phyloP scores from a whole-genome alignment of 148 eudicot genomes.

The Persicaria maculosa region DNA sequence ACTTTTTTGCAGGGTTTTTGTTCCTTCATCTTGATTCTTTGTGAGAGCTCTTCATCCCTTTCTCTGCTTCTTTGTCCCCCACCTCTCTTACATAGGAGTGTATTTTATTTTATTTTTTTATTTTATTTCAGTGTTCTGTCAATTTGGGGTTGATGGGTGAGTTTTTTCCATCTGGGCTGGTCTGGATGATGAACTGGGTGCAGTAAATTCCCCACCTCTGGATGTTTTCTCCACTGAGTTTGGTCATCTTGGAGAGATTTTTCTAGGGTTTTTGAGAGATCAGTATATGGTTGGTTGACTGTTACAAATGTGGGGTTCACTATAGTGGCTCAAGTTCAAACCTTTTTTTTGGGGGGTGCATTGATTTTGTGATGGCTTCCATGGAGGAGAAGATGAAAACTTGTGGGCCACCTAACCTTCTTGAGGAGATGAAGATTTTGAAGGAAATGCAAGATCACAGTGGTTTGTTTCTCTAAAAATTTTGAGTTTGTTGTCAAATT shows the following conservation, averaged over 20 bases:
- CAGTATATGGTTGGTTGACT: not conserved
- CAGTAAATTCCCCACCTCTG: not conserved
- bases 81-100: not conserved
- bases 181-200: slow-evolving; percentile 8
- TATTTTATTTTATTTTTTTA: not conserved
- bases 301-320: not conserved
- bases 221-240: not conserved
- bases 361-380: slow-evolving; percentile 34
- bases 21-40: slow-evolving; percentile 56
- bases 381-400: slow-evolving; percentile 27
- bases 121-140: slow-evolving; percentile 15
- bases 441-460: slow-evolving; percentile 82
- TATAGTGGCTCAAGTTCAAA: slow-evolving; percentile 1
- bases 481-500: not conserved
- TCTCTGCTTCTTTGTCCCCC: slow-evolving; percentile 13
- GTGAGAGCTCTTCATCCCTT: slow-evolving; percentile 21
- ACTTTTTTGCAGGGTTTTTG: slow-evolving; percentile 71
- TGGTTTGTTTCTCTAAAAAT: slow-evolving; percentile 25
- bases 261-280: not conserved
- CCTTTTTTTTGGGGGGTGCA: slow-evolving; percentile 15
- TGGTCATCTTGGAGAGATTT: not conserved
- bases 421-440: slow-evolving; percentile 79
- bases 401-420: slow-evolving; percentile 33
- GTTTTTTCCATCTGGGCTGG: not conserved
- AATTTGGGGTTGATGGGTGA: not conserved